Conservation (phyloP, 208 protist genomes). For the Endotrypanum monterogeii region DNA sequence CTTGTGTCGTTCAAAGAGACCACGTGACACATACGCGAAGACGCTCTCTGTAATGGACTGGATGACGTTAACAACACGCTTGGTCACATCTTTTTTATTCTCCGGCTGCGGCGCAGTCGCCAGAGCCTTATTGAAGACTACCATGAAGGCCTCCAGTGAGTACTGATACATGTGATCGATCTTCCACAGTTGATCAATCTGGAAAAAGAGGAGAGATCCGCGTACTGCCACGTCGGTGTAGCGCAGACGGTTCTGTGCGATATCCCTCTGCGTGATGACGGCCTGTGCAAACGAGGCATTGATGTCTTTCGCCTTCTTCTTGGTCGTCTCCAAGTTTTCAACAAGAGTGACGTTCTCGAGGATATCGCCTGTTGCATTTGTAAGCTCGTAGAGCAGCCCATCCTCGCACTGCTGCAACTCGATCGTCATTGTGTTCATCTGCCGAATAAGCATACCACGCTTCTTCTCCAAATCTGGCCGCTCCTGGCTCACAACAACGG, state of each 20-base stretch:
- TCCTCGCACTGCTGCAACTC: slow-evolving; percentile 98
- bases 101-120: slow-evolving; percentile 81
- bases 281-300: slow-evolving; percentile 93
- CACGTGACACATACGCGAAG: slow-evolving; percentile 96
- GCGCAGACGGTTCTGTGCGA: slow-evolving; percentile 94
- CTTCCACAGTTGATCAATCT: slow-evolving; percentile 95
- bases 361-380: slow-evolving; percentile 96
- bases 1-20: slow-evolving; percentile 99
- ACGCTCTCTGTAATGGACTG: slow-evolving; percentile 94
- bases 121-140: slow-evolving; percentile 98
- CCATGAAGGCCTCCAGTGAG: slow-evolving; percentile 97
- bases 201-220: slow-evolving; percentile 97
- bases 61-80: slow-evolving; percentile 93
- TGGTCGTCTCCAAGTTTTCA: slow-evolving; percentile 97
- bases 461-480: slow-evolving; percentile 97
- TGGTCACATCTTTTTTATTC: slow-evolving; percentile 91
- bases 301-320: slow-evolving; percentile 97
- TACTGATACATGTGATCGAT: slow-evolving; percentile 99
- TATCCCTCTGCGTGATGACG: slow-evolving; percentile 94
- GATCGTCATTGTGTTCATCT: slow-evolving; percentile 99
- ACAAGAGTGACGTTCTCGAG: slow-evolving; percentile 96
- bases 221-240: slow-evolving; percentile 96
- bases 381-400: slow-evolving; percentile 95
- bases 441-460: slow-evolving; percentile 92
- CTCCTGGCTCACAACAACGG: slow-evolving; percentile 97